phyloP scores from a whole-genome alignment of 306 rosid genomes.

The Macrotyloma uniflorum region DNA sequence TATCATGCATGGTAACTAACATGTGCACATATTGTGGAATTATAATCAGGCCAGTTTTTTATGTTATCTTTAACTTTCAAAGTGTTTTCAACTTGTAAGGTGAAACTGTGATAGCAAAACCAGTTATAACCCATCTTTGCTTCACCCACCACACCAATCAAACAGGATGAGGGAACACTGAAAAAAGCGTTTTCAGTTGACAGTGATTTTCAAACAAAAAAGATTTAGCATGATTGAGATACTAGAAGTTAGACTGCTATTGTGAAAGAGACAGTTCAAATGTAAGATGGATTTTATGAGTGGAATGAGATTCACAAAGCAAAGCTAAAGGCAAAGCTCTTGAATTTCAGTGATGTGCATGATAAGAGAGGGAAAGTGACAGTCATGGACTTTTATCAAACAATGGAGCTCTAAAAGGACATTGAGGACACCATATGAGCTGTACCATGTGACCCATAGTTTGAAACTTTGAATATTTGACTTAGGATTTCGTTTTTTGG shows the following conservation, averaged over 20 bases:
- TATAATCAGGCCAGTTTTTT: background rate
- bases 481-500: constrained; percentile 13
- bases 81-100: constrained; percentile 25
- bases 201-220: constrained; percentile 43
- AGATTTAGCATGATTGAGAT: constrained; percentile 50
- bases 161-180: constrained; percentile 40
- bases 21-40: background rate
- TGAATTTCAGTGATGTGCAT: constrained; percentile 34
- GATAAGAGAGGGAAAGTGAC: constrained; percentile 50
- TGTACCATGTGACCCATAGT: constrained; percentile 47
- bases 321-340: constrained; percentile 38
- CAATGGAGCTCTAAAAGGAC: constrained; percentile 36
- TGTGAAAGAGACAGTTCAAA: constrained; percentile 50
- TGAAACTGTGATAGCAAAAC: constrained; percentile 1
- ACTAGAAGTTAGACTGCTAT: constrained; percentile 59
- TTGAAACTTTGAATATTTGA: constrained; percentile 33
- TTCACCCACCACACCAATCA: constrained; percentile 37
- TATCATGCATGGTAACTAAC: background rate
- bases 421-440: constrained; percentile 40
- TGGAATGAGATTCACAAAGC: constrained; percentile 34
- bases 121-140: constrained; percentile 14
- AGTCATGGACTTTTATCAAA: constrained; percentile 45
- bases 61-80: background rate
- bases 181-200: constrained; percentile 39
- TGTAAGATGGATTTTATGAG: constrained; percentile 41